phyloP scores from a whole-genome alignment of 495 filamentous ascomycete genomes.

The Peziza echinospora region DNA sequence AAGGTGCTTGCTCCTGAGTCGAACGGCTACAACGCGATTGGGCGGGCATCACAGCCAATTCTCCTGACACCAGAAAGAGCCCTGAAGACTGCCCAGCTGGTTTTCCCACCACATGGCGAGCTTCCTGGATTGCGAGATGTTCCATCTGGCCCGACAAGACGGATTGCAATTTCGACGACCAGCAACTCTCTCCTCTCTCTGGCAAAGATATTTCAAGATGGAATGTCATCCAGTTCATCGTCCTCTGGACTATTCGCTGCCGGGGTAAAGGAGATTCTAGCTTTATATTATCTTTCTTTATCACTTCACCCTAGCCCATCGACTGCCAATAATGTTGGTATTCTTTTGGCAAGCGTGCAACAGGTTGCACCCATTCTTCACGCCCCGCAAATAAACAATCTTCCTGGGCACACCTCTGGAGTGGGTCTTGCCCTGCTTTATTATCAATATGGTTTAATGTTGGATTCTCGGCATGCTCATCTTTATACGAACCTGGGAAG shows the following conservation, averaged over 20 bases:
- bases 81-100: conserved; percentile 59
- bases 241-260: conserved; percentile 36
- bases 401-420: conserved; percentile 51
- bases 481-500: conserved; percentile 94
- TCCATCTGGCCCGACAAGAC: conserved; percentile 46
- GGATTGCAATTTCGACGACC: conserved; percentile 72
- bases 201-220: conserved; percentile 96
- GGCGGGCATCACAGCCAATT: conserved; percentile 35
- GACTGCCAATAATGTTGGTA: conserved; percentile 96
- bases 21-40: conserved; percentile 13
- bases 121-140: conserved; percentile 69
- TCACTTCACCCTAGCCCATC: conserved; percentile 91
- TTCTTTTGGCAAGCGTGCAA: conserved; percentile 82
- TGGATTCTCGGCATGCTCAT: conserved; percentile 86
- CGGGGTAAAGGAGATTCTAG: conserved; percentile 79
- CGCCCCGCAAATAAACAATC: conserved; percentile 27
- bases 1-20: conserved; percentile 36
- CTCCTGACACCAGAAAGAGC: conserved; percentile 68
- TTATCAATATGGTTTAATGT: conserved; percentile 76
- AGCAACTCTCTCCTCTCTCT: conserved; percentile 89
- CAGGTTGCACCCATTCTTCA: conserved; percentile 33
- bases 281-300: conserved; percentile 87
- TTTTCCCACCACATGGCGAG: conserved; percentile 53
- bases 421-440: conserved; percentile 76
- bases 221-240: conserved; percentile 62